These are phyloP conservation scores for Zymoseptoria crescenta DNA, from an alignment of 2,329 filamentous ascomycete species.

Conservation along the genomic window DNA sequence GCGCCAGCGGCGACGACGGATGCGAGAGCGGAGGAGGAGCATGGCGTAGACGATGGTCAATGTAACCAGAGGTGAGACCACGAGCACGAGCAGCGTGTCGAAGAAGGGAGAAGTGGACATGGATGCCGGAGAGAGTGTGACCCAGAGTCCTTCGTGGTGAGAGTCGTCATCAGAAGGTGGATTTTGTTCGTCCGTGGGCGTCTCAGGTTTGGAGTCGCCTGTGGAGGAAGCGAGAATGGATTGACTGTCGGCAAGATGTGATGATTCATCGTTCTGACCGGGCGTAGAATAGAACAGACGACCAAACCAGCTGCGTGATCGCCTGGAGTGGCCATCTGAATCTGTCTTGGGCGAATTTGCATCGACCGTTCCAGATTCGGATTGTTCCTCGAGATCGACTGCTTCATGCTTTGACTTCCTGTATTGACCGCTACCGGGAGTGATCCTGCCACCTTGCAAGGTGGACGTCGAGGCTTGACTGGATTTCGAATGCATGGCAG, in stretches of 20 bases:
- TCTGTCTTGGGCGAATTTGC: conserved; percentile 12
- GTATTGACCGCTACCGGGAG: conserved; percentile 67
- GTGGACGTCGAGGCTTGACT: conserved; percentile 17
- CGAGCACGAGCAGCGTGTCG: conserved; percentile 91
- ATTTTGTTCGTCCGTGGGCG: conserved; percentile 1
- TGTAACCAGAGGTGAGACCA: conserved; percentile 87
- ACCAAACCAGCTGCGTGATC: conserved; percentile 21
- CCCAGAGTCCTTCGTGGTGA: conserved; percentile 76
- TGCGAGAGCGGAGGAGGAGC: conserved; percentile 76
- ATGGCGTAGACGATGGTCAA: conserved; percentile 88
- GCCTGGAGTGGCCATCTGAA: conserved; percentile 9
- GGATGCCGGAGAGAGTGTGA: conserved; percentile 87
- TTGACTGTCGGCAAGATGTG: not conserved
- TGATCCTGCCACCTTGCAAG: conserved; percentile 57
- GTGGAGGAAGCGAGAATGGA: not conserved
- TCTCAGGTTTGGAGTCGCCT: not conserved
- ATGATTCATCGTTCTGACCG: not conserved
- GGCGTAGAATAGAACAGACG: conserved; percentile 17
- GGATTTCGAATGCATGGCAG: conserved; percentile 21
- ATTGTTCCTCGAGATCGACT: conserved; percentile 11
- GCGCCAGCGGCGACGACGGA: conserved; percentile 82
- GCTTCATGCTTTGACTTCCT: conserved; percentile 32
- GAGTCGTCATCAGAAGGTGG: conserved; percentile 3
- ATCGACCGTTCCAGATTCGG: conserved; percentile 10
- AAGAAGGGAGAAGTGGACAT: conserved; percentile 87